Conservation (phyloP, 164 flowering plant genomes). For the Umbellularia californica region DNA sequence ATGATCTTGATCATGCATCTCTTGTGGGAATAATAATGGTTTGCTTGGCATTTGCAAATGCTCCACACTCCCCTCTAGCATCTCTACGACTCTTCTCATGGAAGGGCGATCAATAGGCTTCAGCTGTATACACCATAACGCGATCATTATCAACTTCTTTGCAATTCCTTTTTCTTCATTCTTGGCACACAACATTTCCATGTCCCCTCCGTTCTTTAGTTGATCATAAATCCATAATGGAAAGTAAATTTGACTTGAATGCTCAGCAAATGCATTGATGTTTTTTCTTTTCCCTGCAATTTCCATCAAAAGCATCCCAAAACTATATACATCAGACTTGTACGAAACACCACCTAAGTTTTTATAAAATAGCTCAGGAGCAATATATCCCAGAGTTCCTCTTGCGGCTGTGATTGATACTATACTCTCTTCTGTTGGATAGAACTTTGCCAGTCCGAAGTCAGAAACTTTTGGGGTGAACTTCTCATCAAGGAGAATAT, state of each 20-base stretch:
- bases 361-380: constrained; percentile 11
- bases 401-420: constrained; percentile 1
- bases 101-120: constrained; percentile 6
- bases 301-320: constrained; percentile 11
- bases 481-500: constrained; percentile 9
- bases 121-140: neutral
- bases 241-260: constrained; percentile 8
- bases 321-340: constrained; percentile 12
- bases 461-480: constrained; percentile 17
- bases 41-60: constrained; percentile 4
- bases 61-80: neutral
- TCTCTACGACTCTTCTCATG: constrained; percentile 1
- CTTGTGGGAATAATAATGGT: neutral
- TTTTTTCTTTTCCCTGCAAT: constrained; percentile 1
- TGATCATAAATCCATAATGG: constrained; percentile 9
- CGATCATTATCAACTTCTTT: neutral
- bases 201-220: neutral
- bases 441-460: constrained; percentile 16
- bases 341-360: constrained; percentile 6
- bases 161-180: constrained; percentile 5
- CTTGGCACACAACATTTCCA: neutral
- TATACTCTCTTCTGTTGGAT: neutral
- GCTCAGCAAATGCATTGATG: neutral
- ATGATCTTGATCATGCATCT: neutral
- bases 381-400: constrained; percentile 12